These are phyloP conservation scores for Trematosphaeria pertusa DNA, from an alignment of 2,329 filamentous ascomycete species.

Conservation along the genomic window DNA sequence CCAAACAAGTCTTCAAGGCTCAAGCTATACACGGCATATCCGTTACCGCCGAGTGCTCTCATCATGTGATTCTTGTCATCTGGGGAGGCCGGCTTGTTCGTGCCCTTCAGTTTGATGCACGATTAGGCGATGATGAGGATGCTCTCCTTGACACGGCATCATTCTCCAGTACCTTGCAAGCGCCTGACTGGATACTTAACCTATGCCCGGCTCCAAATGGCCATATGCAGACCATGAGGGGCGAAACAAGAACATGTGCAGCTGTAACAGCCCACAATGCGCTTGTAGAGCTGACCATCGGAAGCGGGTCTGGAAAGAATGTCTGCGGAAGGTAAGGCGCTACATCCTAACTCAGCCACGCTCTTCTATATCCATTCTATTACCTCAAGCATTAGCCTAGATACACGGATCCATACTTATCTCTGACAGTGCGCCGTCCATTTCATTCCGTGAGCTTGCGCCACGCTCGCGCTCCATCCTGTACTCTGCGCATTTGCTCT, in stretches of 20 bases:
- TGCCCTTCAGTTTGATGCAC: constrained; percentile 41
- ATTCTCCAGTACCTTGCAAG: constrained; percentile 29
- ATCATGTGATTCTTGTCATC: constrained; percentile 36
- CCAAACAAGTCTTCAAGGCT: constrained; percentile 64
- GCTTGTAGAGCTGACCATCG: constrained; percentile 61
- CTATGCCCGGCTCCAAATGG: constrained; percentile 26
- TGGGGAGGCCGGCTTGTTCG: constrained; percentile 56
- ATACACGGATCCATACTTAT: not conserved
- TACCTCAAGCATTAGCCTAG: not conserved
- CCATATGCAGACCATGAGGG: constrained; percentile 13
- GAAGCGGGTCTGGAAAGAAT: constrained; percentile 12
- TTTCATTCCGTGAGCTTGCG: constrained; percentile 57
- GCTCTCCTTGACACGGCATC: constrained; percentile 18
- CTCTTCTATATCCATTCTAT: not conserved
- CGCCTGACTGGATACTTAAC: constrained; percentile 49
- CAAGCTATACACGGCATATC: constrained; percentile 78
- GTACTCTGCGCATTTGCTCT: constrained; percentile 80
- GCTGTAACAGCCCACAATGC: constrained; percentile 87
- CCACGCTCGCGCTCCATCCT: constrained; percentile 82
- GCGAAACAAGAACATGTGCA: constrained; percentile 22
- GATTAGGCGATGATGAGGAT: constrained; percentile 29
- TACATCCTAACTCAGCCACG: not conserved
- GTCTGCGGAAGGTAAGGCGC: constrained; percentile 13
- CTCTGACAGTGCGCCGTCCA: constrained; percentile 17
- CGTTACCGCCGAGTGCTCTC: constrained; percentile 41